Evolutionary conservation across 78 protist genomes (phyloP), one percentile per base, ranked within the genome.

Genomic region (Andalucia godoyi): DNA sequence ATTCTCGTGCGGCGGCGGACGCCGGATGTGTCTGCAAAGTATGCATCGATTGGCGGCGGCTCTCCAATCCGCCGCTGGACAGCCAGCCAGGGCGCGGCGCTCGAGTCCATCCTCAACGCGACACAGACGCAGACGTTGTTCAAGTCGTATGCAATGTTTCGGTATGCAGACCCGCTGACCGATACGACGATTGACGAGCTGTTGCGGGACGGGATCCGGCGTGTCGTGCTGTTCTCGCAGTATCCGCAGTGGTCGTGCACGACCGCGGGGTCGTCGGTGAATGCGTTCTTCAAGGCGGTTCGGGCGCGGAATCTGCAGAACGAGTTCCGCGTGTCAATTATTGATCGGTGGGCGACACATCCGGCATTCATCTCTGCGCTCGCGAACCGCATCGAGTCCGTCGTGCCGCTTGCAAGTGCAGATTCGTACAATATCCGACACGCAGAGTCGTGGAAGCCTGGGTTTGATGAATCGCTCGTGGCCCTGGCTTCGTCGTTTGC

Each of bases 171-270:
- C 5, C 92, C 92, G 4, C 74, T 87, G 23, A 79, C 83, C 40
- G 85, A 76, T 36, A 80, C 63, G 3, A 59, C 86, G 33, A 23
- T 86, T 30, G 60, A 65, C 10, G 33, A 62, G 45, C 70, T 87
- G 92, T 61, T 57, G 13, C n/a, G 43, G 13, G 92, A 86, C 42
- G 75, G 79, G 7, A 79, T 81, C 1, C 45, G 57, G 53, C 40
- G 88, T 5, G 92, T 73, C 1, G 72, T 87, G n/a, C 86, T 85
- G 9, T 87, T 81, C 79, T 53, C 92, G 0, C 92, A 87, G 53
- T 87, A 81, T 33, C 92, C 92, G 10, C 92, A 72, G 72, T 85
- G 51, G 52, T 67, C 80, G 7, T 87, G 92, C 74, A 70, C 85
- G 13, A 87, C 92, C 17, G 76, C 88, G 12, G 90, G n/a, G n/a